Evolutionary conservation across 2,329 filamentous ascomycete genomes (phyloP), one percentile per base, ranked within the genome.

Genomic region (Helicocarpus griseus): DNA sequence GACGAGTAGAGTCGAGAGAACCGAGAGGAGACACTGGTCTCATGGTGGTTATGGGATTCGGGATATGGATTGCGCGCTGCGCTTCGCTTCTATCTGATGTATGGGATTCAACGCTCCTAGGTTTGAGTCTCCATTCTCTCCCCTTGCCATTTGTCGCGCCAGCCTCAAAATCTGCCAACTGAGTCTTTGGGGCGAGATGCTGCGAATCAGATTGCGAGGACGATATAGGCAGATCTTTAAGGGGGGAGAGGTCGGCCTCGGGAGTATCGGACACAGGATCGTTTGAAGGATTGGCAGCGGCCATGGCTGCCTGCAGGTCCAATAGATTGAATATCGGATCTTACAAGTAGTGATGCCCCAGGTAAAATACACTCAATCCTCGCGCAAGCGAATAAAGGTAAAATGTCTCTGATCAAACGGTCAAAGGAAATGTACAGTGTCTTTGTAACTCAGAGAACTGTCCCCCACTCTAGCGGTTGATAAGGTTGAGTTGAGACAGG

Each of bases 1-100:
- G 68, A 64, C 53, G 68, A 68, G 21, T 68, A 61, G 43, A 72
- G 70, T 48, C 33, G 74, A 78, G 17, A 69, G 66, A 48, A 72
- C 72, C 51, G 49, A 60, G 58, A 56, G 58, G 67, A 54, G 55
- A 68, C 43, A 52, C 56, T 36, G 56, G 63, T 48, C 51, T 61
- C 53, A 63, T 51, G 21, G 60, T 58, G 45, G 65, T 61, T 50
- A 69, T 61, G 43, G 60, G 65, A 50, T 62, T 56, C 24, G 59
- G 67, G 56, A 55, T 72, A 33, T 44, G 31, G 24, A 26, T 47
- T 31, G 41, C 24, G 5, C 22, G 26, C 26, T 48, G 41, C 17
- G 17, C n/a, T 35, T 26, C 31, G 9, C 17, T 26, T 11, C 21
- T 45, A 29, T 28, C 24, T 36, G 13, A 21, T n/a, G 46, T 28